phyloP scores from a whole-genome alignment of 2,329 filamentous ascomycete species.

The Peltaster fructicola region DNA sequence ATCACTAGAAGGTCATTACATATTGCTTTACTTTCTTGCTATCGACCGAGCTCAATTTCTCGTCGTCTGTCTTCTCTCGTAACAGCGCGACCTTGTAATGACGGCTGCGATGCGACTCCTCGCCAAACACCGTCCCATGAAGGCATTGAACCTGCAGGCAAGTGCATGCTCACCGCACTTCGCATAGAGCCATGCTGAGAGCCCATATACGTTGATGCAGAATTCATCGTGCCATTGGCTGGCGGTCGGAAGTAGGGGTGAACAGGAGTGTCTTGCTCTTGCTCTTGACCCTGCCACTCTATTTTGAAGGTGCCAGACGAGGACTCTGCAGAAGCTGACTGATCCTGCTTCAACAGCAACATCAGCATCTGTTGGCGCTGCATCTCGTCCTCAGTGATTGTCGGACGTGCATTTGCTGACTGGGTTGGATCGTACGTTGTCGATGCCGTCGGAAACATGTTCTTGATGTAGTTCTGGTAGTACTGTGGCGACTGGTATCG shows the following conservation, averaged over 20 bases:
- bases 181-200: too few relatives aligned
- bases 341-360: slow-evolving; percentile 21
- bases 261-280: slow-evolving; percentile 7
- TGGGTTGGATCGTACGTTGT: slow-evolving; percentile 5
- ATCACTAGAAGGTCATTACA: too few relatives aligned
- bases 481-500: slow-evolving; percentile 21
- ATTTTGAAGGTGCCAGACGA: slow-evolving; percentile 26
- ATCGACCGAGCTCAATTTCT: too few relatives aligned
- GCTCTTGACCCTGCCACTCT: slow-evolving; percentile 16
- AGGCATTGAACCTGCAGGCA: too few relatives aligned
- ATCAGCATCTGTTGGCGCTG: slow-evolving; percentile 34
- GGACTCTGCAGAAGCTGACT: slow-evolving; percentile 15
- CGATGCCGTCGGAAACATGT: slow-evolving; percentile 27
- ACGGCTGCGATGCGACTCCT: too few relatives aligned
- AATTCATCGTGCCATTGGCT: slow-evolving; percentile 1
- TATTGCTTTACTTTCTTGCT: too few relatives aligned
- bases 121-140: too few relatives aligned
- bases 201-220: too few relatives aligned
- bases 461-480: slow-evolving; percentile 28
- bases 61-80: too few relatives aligned
- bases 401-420: slow-evolving; percentile 12
- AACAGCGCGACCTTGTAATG: too few relatives aligned
- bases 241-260: slow-evolving; percentile 9
- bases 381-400: slow-evolving; percentile 30
- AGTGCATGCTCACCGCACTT: too few relatives aligned